These are phyloP conservation scores for Brassica juncea DNA, from an alignment of 345 rosid species.

Conservation along the genomic window DNA sequence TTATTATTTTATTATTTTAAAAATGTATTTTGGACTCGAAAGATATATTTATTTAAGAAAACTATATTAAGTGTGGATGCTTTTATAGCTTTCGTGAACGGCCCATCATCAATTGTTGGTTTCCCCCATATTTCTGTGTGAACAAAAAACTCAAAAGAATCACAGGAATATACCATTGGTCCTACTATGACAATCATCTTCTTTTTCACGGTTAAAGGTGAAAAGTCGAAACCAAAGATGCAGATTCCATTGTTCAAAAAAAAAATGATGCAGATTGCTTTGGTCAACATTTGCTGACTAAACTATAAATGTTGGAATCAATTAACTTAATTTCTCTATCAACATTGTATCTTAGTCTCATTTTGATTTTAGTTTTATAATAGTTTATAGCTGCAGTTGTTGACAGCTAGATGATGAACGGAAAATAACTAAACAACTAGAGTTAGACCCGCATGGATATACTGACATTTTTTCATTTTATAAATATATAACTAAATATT, in stretches of 20 bases:
- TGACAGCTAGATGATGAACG: too few relatives aligned
- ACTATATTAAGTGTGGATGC: background rate
- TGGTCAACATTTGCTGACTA: constrained; percentile 27
- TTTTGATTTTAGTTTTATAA: background rate
- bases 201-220: background rate
- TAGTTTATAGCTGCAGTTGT: too few relatives aligned
- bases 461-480: too few relatives aligned
- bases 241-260: constrained; percentile 7
- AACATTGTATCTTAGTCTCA: background rate
- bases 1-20: too few relatives aligned
- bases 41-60: background rate
- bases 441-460: too few relatives aligned
- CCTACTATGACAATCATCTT: background rate
- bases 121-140: background rate
- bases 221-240: constrained; percentile 1
- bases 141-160: background rate
- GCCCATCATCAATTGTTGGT: background rate
- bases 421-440: too few relatives aligned
- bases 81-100: background rate
- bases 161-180: constrained; percentile 4
- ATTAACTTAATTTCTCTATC: background rate
- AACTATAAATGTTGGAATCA: constrained; percentile 9
- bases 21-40: background rate
- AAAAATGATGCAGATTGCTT: constrained; percentile 17
- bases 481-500: too few relatives aligned